Evolutionary conservation across 257 asterid genomes (phyloP), one percentile per base, ranked within the genome.

Genomic region (Fraxinus cuspidata): DNA sequence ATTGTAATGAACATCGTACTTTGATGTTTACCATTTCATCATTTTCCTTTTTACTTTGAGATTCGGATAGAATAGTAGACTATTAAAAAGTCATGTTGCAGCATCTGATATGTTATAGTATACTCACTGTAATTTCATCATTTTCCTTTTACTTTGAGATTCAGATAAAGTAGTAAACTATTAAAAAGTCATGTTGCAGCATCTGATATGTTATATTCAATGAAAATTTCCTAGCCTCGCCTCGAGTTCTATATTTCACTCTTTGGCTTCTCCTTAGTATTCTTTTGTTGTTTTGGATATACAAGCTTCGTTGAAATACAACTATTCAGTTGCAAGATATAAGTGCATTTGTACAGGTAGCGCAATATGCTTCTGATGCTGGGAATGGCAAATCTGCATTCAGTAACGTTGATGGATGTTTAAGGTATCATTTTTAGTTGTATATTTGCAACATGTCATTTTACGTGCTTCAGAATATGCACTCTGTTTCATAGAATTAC

Each of bases 351-450:
- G 58, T 78, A 78, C 85, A 95, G 99, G 97, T 95, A 60, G 98
- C 98, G 77, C 91, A 93, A 78, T 95, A 95, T 84, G 99, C 99
- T 76, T 85, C 93, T 82, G 99, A 95, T 67, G 92, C 83, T 75
- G 94, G 93, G 72, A 87, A 95, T 64, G 97, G 94, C 70, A 83
- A 86, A 82, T 84, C 84, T 78, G 99, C 99, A 65, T 85, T 79
- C 83, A 53, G 65, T 72, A 85, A 87, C 74, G 98, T 95, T 81
- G 98, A 95, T 84, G 88, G 89, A 79, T 95, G 99, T 81, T 85
- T 93, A 71, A 93, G 98, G 99, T 95, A 85, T 78, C 56, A 74
- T 76, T 83, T 72, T 19, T 7, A 53, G 47, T 37, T 53, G 32
- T 53, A 53, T 70, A 32, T 6, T 29, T 12, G 27, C 42, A 65